Evolutionary conservation across 306 rosid genomes (phyloP).

Genomic region (Cyamopsis tetragonoloba): DNA sequence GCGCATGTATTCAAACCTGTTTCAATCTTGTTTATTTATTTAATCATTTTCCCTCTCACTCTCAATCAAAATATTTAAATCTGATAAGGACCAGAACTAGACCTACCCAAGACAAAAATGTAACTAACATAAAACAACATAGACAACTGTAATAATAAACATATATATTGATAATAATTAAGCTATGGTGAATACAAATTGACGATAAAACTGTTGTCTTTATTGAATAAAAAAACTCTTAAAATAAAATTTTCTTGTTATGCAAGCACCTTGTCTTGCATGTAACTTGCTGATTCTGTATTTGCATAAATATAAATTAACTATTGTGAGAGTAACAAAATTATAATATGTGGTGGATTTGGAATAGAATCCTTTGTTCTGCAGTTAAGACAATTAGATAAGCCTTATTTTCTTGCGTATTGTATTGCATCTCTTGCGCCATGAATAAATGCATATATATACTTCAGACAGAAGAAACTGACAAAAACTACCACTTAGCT

Average conservation of each 20-base stretch:
- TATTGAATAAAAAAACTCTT: not conserved
- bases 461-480: constrained; percentile 7
- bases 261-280: constrained; percentile 11
- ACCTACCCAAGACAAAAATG: constrained; percentile 24
- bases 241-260: not conserved
- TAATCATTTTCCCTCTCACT: not conserved
- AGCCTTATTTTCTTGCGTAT: constrained; percentile 30
- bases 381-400: constrained; percentile 25
- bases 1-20: not conserved
- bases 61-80: constrained; percentile 7
- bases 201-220: not conserved
- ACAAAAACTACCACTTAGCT: not conserved
- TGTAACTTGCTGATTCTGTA: not conserved
- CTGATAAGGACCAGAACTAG: not conserved
- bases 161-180: not conserved
- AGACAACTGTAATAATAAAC: not conserved
- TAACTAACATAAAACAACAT: not conserved
- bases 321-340: not conserved
- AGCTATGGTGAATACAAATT: not conserved
- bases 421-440: constrained; percentile 15
- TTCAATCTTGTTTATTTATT: not conserved
- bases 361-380: constrained; percentile 2
- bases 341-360: not conserved
- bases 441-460: constrained; percentile 25
- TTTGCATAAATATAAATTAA: not conserved